Evolutionary conservation across 345 rosid genomes (phyloP).

Genomic region (Dipteronia sinensis): DNA sequence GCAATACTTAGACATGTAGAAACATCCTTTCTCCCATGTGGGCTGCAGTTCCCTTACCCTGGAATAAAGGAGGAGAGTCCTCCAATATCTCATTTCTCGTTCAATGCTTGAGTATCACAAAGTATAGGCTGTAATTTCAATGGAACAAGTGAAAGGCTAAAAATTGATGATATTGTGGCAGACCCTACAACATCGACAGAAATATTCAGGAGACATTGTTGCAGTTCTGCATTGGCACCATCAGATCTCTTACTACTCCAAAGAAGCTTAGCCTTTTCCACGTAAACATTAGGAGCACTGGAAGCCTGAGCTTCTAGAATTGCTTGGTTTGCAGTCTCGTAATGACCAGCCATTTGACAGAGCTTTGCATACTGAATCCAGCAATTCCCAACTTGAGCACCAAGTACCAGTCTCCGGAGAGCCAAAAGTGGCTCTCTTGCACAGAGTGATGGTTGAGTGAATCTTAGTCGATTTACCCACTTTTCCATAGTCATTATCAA

Average conservation of each 20-base stretch:
- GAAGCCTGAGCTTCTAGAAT: constrained; percentile 92
- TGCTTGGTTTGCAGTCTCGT: constrained; percentile 90
- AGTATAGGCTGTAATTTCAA: constrained; percentile 59
- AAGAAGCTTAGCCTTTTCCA: constrained; percentile 95
- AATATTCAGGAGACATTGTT: constrained; percentile 84
- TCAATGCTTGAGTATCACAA: constrained; percentile 52
- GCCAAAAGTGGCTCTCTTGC: constrained; percentile 95
- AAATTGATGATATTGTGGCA: constrained; percentile 64
- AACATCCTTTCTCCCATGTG: constrained; percentile 90
- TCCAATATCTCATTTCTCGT: constrained; percentile 72
- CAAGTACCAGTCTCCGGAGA: constrained; percentile 82
- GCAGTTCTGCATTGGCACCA: constrained; percentile 89
- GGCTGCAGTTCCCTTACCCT: constrained; percentile 90
- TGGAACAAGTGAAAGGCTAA: constrained; percentile 73
- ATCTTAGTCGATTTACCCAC: constrained; percentile 88
- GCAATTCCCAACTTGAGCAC: constrained; percentile 88
- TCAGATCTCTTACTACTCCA: constrained; percentile 90
- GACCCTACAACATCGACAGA: constrained; percentile 82
- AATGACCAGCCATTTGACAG: constrained; percentile 96
- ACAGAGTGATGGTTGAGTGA: constrained; percentile 91
- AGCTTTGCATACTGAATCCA: constrained; percentile 99
- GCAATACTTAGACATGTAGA: constrained; percentile 90
- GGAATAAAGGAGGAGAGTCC: constrained; percentile 88
- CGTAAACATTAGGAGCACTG: constrained; percentile 84
- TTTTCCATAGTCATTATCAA: constrained; percentile 65